Evolutionary conservation across 768 basidiomycete species (phyloP).

Genomic region (Lentinula lateritia): DNA sequence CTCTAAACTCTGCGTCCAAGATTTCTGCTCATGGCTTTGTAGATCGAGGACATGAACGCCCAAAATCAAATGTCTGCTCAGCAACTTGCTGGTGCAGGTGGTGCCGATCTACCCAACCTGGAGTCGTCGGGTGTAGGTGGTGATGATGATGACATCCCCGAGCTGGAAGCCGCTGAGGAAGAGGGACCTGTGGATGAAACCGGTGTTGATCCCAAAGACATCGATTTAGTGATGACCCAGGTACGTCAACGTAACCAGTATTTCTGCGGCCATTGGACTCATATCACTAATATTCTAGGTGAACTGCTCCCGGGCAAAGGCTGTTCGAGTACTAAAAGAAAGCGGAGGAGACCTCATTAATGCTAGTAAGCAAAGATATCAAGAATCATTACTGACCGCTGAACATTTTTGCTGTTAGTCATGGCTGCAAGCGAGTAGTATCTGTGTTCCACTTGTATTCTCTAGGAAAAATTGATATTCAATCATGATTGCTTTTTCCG

Average conservation of each 20-base stretch:
- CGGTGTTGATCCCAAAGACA: constrained; percentile 89
- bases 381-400: background rate
- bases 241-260: constrained; percentile 8
- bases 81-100: constrained; percentile 56
- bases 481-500: no score
- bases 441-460: constrained; percentile 19
- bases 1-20: background rate
- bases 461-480: constrained; percentile 16
- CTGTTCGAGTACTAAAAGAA: constrained; percentile 85
- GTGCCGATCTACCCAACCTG: constrained; percentile 33
- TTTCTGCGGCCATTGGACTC: background rate
- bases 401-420: constrained; percentile 41
- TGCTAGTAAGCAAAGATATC: constrained; percentile 68
- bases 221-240: constrained; percentile 85
- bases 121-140: constrained; percentile 41
- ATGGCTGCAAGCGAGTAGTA: constrained; percentile 89
- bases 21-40: background rate
- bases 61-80: constrained; percentile 75
- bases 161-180: constrained; percentile 77
- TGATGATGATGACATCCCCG: constrained; percentile 78
- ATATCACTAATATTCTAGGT: constrained; percentile 43
- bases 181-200: constrained; percentile 82
- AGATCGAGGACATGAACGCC: constrained; percentile 88
- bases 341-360: constrained; percentile 94
- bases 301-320: constrained; percentile 87